Conservation (phyloP, 108 stramenopile genomes). For the Chaetoceros tenuissimus region DNA sequence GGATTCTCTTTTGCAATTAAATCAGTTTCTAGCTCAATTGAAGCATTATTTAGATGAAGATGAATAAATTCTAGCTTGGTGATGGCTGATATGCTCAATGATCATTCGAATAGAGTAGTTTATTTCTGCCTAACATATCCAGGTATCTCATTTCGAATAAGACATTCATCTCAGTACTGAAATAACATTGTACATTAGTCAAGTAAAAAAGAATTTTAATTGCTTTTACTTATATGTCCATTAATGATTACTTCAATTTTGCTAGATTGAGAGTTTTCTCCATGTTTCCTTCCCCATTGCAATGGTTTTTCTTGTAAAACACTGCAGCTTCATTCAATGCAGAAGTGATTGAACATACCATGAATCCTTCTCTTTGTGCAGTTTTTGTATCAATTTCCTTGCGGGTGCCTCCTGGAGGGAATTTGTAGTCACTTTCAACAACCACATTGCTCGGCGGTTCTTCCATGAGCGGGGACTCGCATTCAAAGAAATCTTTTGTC, state of each 20-base stretch:
- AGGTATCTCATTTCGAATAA: no score
- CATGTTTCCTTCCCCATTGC: constrained; percentile 49
- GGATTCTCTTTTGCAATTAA: no score
- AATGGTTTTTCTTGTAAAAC: constrained; percentile 73
- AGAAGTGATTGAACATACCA: constrained; percentile 59
- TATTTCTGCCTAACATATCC: no score
- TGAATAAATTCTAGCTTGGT: no score
- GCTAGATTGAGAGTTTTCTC: constrained; percentile 17
- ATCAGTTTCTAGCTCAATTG: no score
- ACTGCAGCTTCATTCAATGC: constrained; percentile 65
- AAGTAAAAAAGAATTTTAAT: no score
- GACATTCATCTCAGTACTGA: no score
- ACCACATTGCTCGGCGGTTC: constrained; percentile 39
- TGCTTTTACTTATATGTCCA: no score
- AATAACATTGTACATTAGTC: no score
- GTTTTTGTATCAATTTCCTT: constrained; percentile 7
- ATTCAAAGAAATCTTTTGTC: constrained; percentile 37
- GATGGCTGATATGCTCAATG: no score
- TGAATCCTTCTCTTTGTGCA: constrained; percentile 50
- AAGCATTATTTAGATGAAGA: no score
- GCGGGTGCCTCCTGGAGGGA: neutral
- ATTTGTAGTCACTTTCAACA: neutral
- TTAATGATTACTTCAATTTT: neutral
- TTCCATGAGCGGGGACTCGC: constrained; percentile 33
- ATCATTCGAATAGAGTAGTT: no score